Evolutionary conservation across 306 rosid genomes (phyloP), one percentile per base, ranked within the genome.

Genomic region (Fragaria ananassa): DNA sequence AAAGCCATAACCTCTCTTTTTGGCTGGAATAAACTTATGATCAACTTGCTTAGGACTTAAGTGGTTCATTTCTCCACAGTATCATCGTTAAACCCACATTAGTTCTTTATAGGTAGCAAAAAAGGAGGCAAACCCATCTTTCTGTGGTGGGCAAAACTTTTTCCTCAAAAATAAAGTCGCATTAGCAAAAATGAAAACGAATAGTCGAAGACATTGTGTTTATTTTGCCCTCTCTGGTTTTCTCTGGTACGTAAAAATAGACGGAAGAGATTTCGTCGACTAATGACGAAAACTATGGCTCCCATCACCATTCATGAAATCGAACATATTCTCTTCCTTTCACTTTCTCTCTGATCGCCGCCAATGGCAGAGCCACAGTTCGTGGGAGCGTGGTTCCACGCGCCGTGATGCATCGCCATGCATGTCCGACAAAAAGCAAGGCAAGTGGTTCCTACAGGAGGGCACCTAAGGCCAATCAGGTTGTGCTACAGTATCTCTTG

Each of bases 291-390:
- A 39, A 67, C 66, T 68, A 56, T 77, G 8, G 25, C 80, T 56
- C 60, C 60, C 68, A 76, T 65, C 51, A 45, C 71, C 74, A 63
- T 23, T 72, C 76, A 8, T 18, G 21, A 68, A 72, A 44, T 27
- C 60, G 91, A 85, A 86, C 81, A 86, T 85, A 89, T 91, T 91
- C 97, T 80, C 63, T 21, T 46, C 18, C 18, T 51, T 34, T 25
- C 17, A 1, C 42, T 39, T 19, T 41, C 23, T 19, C 23, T 25
- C 13, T 41, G 35, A 50, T 66, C 51, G 81, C 79, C 70, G 70
- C 70, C 75, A n/a, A 45, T 9, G 61, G 56, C 77, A 23, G 67
- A 64, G 56, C 35, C n/a, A 64, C 37, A 72, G 76, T 70, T 65
- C 41, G 58, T 69, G 72, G 70, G 60, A 29, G 78, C 75, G 85